These are phyloP conservation scores for Theobroma cacao DNA, from an alignment of 345 rosid species.

Conservation along the genomic window DNA sequence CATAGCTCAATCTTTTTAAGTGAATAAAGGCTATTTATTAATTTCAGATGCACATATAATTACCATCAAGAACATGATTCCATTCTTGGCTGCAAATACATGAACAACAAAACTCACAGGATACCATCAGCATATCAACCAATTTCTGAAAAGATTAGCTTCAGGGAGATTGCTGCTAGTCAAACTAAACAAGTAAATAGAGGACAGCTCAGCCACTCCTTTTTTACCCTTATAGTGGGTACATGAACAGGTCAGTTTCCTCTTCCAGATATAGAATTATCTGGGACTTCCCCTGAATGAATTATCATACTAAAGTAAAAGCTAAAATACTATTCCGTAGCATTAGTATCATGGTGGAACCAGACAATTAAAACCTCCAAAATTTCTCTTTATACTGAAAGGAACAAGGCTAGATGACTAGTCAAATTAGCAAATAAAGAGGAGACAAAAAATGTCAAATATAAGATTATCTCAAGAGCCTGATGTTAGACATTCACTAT, in stretches of 20 bases:
- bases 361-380: slow-evolving; percentile 3
- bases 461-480: background rate
- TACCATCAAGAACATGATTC: background rate
- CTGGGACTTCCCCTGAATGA: background rate
- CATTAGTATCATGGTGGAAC: background rate
- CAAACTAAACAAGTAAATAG: background rate
- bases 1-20: background rate
- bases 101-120: background rate
- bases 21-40: background rate
- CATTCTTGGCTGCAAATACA: background rate
- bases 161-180: background rate
- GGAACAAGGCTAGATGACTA: background rate
- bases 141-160: background rate
- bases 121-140: background rate
- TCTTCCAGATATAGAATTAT: background rate
- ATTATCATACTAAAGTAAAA: background rate
- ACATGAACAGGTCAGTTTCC: background rate
- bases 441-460: background rate
- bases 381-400: background rate
- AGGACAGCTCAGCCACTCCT: background rate
- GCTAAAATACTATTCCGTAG: background rate
- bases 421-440: background rate
- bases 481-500: background rate
- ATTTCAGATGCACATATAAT: background rate
- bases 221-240: background rate